Evolutionary conservation across 345 rosid genomes (phyloP), one percentile per base, ranked within the genome.

Genomic region (Arabidopsis arenosa): DNA sequence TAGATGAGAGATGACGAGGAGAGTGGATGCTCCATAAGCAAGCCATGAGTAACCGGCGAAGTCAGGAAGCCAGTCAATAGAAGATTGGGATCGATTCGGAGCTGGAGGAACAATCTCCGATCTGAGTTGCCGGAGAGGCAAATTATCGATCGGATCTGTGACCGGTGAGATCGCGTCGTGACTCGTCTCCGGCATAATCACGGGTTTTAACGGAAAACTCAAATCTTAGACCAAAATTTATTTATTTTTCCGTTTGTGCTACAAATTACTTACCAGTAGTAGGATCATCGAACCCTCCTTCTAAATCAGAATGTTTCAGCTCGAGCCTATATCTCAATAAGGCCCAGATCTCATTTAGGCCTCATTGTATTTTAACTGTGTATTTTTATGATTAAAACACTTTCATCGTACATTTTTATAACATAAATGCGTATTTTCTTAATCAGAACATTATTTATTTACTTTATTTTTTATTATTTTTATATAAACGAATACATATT

Each of bases 1-100:
- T 36, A 93, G 77, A 83, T 93, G 98, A 44, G 97, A 88, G 75
- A 93, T 84, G 62, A 91, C 90, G 17, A 91, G 83, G 64, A 93
- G 91, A 62, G 97, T 86, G 70, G 97, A 93, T 11, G 97, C 97
- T 17, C 96, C 96, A 75, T 91, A 93, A 10, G 96, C 97, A 44
- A 88, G 85, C 97, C 98, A 93, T 84, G 98, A 85, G 92, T 87
- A 82, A 77, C 97, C 94, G 26, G 85, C 80, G 65, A 87, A 88
- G 68, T 89, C 97, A 7, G 97, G 92, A 41, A 93, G 75, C 96
- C 96, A 91, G 75, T 93, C 98, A 75, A 89, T 75, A 79, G 93
- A 75, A 54, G 88, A 87, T 9, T 75, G 45, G 28, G 90, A 88
- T 72, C 83, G 85, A 48, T 82, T 84, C 28, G 97, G 94, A 41